Evolutionary conservation across 768 basidiomycete species (phyloP).

Genomic region (Obba rivulosa): DNA sequence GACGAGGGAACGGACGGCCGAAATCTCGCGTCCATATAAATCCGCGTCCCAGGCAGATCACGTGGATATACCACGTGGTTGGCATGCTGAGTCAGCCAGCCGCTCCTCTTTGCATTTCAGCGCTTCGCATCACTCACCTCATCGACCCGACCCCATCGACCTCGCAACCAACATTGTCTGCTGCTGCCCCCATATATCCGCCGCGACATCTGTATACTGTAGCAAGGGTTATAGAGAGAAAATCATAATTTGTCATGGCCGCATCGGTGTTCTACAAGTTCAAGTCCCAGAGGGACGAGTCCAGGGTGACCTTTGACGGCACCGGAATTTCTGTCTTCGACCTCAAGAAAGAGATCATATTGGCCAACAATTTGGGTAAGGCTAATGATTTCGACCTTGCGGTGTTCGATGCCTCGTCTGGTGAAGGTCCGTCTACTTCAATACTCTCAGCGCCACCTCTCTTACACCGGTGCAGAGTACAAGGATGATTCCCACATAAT

Average conservation of each 20-base stretch:
- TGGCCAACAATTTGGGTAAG: constrained; percentile 93
- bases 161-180: background rate
- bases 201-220: constrained; percentile 11
- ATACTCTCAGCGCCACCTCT: background rate
- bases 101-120: background rate
- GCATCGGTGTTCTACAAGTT: constrained; percentile 99
- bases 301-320: constrained; percentile 94
- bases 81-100: background rate
- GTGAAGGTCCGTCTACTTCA: constrained; percentile 63
- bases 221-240: constrained; percentile 19
- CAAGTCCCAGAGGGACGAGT: constrained; percentile 92
- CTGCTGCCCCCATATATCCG: background rate
- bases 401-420: constrained; percentile 76
- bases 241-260: constrained; percentile 44
- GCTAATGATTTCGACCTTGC: constrained; percentile 95
- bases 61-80: background rate
- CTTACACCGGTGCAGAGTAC: constrained; percentile 52
- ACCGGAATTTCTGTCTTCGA: constrained; percentile 99
- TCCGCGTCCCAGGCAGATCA: background rate
- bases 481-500: constrained; percentile 89
- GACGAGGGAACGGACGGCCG: no score
- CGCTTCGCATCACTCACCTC: background rate
- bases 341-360: constrained; percentile 96
- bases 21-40: no score
- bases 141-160: background rate